Evolutionary conservation across 768 basidiomycete species (phyloP).

Genomic region (Agaricus sinodeliciosus): DNA sequence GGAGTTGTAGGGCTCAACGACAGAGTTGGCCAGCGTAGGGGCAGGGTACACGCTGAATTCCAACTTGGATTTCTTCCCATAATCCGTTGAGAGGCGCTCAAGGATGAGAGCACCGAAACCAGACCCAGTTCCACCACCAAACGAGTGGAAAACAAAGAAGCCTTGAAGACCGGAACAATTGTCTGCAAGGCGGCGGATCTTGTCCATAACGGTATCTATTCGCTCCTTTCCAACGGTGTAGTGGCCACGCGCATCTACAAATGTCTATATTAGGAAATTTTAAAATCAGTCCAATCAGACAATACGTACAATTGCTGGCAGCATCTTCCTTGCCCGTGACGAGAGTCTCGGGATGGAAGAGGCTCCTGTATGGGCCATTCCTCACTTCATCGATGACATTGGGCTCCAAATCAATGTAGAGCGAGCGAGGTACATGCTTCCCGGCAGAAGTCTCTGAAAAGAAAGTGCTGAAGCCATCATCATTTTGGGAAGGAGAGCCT

Average conservation of each 20-base stretch:
- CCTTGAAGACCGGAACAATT: constrained; percentile 98
- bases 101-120: constrained; percentile 97
- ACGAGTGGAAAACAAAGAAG: constrained; percentile 99
- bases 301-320: constrained; percentile 87
- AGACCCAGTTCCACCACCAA: constrained; percentile 99
- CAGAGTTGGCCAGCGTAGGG: constrained; percentile 80
- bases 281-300: neutral
- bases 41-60: constrained; percentile 99
- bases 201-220: constrained; percentile 96
- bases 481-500: constrained; percentile 64
- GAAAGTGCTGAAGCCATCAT: constrained; percentile 97
- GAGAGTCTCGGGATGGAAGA: constrained; percentile 99
- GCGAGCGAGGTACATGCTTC: constrained; percentile 94
- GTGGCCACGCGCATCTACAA: constrained; percentile 92
- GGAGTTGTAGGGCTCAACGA: constrained; percentile 99
- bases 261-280: constrained; percentile 2
- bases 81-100: constrained; percentile 95
- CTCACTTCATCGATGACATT: constrained; percentile 98
- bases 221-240: constrained; percentile 99
- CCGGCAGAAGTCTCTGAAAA: constrained; percentile 97
- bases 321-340: constrained; percentile 99
- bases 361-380: constrained; percentile 89
- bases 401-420: constrained; percentile 96
- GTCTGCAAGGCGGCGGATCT: constrained; percentile 92
- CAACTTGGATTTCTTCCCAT: constrained; percentile 98